Evolutionary conservation across 2,329 filamentous ascomycete genomes (phyloP).

Genomic region (Ascosphaera acerosa): DNA sequence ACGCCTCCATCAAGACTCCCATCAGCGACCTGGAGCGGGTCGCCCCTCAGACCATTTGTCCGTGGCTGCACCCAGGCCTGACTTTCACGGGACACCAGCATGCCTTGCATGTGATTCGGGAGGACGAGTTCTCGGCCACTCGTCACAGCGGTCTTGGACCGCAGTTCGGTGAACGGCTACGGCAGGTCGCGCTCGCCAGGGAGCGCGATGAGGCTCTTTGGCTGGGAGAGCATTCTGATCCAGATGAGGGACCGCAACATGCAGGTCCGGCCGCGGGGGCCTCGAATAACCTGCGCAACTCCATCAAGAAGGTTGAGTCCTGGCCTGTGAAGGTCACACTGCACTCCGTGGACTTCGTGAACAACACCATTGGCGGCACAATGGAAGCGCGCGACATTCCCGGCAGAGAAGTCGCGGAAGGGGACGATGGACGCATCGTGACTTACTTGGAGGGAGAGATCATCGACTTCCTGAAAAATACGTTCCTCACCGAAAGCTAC

Average conservation of each 20-base stretch:
- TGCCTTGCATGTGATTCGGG: slow-evolving; percentile 18
- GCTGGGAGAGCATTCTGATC: slow-evolving; percentile 11
- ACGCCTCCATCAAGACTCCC: too few relatives aligned
- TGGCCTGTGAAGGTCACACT: slow-evolving; percentile 45
- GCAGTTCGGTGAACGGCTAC: slow-evolving; percentile 14
- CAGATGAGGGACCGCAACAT: slow-evolving; percentile 5
- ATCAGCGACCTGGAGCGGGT: too few relatives aligned
- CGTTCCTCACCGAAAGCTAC: slow-evolving; percentile 23
- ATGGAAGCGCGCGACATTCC: slow-evolving; percentile 48
- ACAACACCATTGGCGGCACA: slow-evolving; percentile 38
- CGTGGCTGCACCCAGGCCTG: slow-evolving; percentile 36
- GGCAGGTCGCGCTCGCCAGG: slow-evolving; percentile 13
- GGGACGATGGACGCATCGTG: slow-evolving; percentile 23
- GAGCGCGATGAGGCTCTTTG: slow-evolving; percentile 15
- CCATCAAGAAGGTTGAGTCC: slow-evolving; percentile 26
- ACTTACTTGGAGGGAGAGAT: slow-evolving; percentile 41
- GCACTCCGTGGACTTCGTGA: slow-evolving; percentile 32
- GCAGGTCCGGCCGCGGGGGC: slow-evolving; percentile 4
- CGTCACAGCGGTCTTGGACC: slow-evolving; percentile 10
- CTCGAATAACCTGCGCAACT: slow-evolving; percentile 4
- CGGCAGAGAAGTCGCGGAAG: slow-evolving; percentile 22
- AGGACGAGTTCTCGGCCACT: slow-evolving; percentile 9
- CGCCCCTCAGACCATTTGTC: too few relatives aligned
- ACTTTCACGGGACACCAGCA: slow-evolving; percentile 37
- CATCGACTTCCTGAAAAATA: slow-evolving; percentile 32